Conservation (phyloP, 345 rosid species). For the Carallia pectinifolia region DNA sequence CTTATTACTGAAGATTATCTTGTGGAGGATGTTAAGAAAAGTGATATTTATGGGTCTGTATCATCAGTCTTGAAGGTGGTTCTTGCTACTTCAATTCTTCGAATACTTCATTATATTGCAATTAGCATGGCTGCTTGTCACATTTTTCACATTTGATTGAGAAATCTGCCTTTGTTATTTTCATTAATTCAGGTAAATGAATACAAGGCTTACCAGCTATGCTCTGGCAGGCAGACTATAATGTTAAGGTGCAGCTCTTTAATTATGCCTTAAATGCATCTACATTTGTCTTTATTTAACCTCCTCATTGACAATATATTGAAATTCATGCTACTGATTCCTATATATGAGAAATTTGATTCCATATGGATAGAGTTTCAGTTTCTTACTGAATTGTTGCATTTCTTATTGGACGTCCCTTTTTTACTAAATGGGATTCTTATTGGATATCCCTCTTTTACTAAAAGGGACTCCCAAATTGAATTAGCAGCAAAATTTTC, state of each 20-base stretch:
- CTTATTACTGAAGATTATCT: constrained; percentile 83
- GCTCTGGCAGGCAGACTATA: constrained; percentile 51
- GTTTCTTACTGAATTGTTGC: not conserved
- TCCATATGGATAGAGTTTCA: not conserved
- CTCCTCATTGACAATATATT: no score
- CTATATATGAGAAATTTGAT: no score
- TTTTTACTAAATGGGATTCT: no score
- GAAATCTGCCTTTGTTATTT: not conserved
- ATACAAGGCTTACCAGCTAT: constrained; percentile 53
- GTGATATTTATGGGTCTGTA: constrained; percentile 87
- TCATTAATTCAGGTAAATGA: constrained; percentile 67
- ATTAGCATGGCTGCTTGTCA: no score
- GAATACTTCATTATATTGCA: not conserved
- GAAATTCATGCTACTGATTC: no score
- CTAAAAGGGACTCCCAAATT: not conserved
- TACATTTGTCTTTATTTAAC: not conserved
- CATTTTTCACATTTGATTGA: not conserved
- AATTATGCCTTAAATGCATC: constrained; percentile 12
- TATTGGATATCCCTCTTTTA: no score
- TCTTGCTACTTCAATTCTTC: constrained; percentile 13
- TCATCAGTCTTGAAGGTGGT: constrained; percentile 87
- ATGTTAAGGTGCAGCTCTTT: constrained; percentile 51
- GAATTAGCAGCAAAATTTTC: not conserved
- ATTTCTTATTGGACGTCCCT: not conserved
- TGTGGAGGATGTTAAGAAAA: constrained; percentile 90